phyloP scores from a whole-genome alignment of 106 monocot genomes.

The Dactylorhiza incarnata region DNA sequence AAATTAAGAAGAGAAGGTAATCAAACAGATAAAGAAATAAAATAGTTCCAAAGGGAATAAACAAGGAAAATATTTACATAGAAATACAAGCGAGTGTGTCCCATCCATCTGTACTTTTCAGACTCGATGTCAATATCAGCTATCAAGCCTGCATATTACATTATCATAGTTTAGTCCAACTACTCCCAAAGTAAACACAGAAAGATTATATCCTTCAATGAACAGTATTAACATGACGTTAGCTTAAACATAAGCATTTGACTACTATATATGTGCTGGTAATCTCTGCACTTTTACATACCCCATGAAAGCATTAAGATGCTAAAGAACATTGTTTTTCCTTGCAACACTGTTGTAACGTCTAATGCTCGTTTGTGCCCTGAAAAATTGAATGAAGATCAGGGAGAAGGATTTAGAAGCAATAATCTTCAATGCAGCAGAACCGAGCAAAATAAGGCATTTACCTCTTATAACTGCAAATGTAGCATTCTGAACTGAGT shows the following conservation, averaged over 20 bases:
- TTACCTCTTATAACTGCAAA: slow-evolving; percentile 78
- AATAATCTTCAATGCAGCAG: background rate
- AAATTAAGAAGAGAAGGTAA: background rate
- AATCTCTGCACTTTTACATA: slow-evolving; percentile 17
- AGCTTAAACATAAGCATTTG: background rate
- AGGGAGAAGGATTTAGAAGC: background rate
- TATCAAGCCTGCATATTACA: slow-evolving; percentile 43
- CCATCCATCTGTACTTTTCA: slow-evolving; percentile 92
- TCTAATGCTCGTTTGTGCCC: slow-evolving; percentile 66
- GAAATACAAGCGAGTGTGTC: slow-evolving; percentile 65
- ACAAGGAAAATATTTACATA: slow-evolving; percentile 21
- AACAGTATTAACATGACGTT: background rate
- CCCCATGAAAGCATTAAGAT: slow-evolving; percentile 94
- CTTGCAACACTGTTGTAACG: slow-evolving; percentile 79
- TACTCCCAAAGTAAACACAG: background rate
- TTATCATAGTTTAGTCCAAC: background rate
- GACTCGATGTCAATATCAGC: slow-evolving; percentile 86
- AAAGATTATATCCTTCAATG: slow-evolving; percentile 1
- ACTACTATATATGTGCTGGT: slow-evolving; percentile 5
- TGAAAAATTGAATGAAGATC: slow-evolving; percentile 16
- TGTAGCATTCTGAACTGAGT: slow-evolving; percentile 52
- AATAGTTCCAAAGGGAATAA: background rate
- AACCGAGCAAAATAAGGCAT: background rate
- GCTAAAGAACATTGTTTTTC: slow-evolving; percentile 70
- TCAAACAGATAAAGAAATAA: background rate